Base-by-base conservation (phyloP, 116 monocot genomes). In the Thalassia testudinum region DNA sequence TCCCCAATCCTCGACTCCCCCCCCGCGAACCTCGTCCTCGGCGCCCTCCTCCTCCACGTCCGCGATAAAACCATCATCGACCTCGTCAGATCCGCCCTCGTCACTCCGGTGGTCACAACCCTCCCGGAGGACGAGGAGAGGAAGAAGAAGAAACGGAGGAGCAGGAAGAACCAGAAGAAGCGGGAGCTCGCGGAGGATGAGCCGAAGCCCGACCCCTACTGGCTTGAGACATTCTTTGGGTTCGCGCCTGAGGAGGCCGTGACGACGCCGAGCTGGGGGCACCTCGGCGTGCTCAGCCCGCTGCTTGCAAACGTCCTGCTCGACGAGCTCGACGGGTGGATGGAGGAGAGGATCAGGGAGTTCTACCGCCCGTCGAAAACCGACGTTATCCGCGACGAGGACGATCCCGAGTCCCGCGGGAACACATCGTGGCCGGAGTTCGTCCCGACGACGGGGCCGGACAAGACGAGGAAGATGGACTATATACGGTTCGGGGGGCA, bases 401-500 rank as follows among this genome's bases (percentile, higher is more conserved):
- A 73, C 42, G 78, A 93, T 28, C n/a, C n/a, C n/a, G n/a, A n/a
- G n/a, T n/a, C n/a, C 64, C 83, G 83, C 50, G 93, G 75, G n/a
- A 93, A 84, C 51, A 87, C 87, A 0, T 87, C 93, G 7, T 93
- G 93, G 93, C 93, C 93, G 7, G 93, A 93, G 72, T 93, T 93
- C 56, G 83, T 93, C 17, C 93, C 93, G 1, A 87, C 93, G 0
- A 93, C 78, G 18, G 93, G 93, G 21, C 93, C 93, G 0, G 93
- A 93, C 58, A 93, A 93, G 76, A 93, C 93, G 0, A 22, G 87
- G 60, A 87, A 84, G 78, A 78, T 87, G 63, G 84, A 93, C 54
- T 93, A 87, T 49, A 64, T 93, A 51, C 62, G 93, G 13, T 93
- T 63, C 62, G 93, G 93, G 18, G 93, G 87, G 1, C 87, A 87